Evolutionary conservation across 179 eudicot genomes (phyloP).

Genomic region (Carnegiea gigantea): DNA sequence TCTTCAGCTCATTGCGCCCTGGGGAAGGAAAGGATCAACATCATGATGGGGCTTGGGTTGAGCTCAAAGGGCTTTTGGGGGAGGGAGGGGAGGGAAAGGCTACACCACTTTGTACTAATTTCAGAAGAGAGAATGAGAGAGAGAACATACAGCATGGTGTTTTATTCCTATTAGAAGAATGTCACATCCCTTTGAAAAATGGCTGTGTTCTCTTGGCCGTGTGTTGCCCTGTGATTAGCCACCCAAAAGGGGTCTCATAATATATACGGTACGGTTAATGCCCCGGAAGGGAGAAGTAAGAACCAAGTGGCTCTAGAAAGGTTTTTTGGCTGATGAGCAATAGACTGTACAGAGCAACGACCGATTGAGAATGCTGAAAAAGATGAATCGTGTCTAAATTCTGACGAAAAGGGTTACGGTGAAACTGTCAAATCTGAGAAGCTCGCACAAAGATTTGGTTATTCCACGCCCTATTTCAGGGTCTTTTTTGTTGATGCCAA

Average conservation of each 20-base stretch:
- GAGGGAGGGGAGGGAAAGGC: not conserved
- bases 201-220: constrained; percentile 15
- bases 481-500: too few relatives aligned
- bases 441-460: too few relatives aligned
- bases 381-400: too few relatives aligned
- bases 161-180: constrained; percentile 29
- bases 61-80: not conserved
- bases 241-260: not conserved
- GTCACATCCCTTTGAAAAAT: constrained; percentile 26
- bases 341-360: too few relatives aligned
- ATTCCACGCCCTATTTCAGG: too few relatives aligned
- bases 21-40: constrained; percentile 19
- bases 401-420: too few relatives aligned
- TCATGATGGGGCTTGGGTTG: constrained; percentile 18
- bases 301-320: too few relatives aligned
- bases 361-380: too few relatives aligned
- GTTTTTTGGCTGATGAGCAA: too few relatives aligned
- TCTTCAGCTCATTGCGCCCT: constrained; percentile 22
- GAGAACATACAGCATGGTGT: constrained; percentile 36
- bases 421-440: too few relatives aligned
- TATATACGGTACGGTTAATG: too few relatives aligned
- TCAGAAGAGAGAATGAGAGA: constrained; percentile 11
- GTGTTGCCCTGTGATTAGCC: constrained; percentile 16
- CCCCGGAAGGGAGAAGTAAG: too few relatives aligned
- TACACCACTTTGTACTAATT: constrained; percentile 41